Conservation (phyloP, 2,329 filamentous ascomycete species). For the Fusarium ambrosium region DNA sequence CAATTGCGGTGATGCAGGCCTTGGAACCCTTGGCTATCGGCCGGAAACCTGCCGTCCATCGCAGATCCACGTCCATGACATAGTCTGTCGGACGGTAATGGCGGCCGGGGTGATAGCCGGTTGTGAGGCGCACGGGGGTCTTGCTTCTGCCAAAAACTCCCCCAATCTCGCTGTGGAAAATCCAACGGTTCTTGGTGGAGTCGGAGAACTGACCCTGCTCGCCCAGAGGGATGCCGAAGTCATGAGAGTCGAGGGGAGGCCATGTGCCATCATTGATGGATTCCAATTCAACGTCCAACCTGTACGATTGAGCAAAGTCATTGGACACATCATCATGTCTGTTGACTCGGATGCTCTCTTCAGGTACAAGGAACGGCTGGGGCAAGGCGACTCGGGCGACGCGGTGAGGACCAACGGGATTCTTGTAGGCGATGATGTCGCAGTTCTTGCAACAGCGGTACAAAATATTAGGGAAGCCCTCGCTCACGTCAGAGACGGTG, state of each 20-base stretch:
- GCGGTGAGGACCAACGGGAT: conserved; percentile 59
- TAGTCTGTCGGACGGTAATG: conserved; percentile 56
- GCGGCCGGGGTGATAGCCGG: conserved; percentile 43
- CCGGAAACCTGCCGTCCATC: conserved; percentile 60
- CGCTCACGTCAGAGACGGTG: conserved; percentile 53
- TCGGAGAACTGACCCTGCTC: conserved; percentile 37
- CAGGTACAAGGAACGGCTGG: conserved; percentile 65
- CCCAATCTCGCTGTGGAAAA: conserved; percentile 57
- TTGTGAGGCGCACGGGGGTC: conserved; percentile 50
- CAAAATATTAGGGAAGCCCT: conserved; percentile 58
- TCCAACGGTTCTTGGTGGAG: conserved; percentile 50
- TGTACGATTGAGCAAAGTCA: conserved; percentile 64
- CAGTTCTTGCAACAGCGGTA: conserved; percentile 69
- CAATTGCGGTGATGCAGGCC: conserved; percentile 59
- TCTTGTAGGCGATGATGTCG: conserved; percentile 64
- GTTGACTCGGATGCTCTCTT: conserved; percentile 65
- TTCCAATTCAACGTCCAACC: conserved; percentile 66
- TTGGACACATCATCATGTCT: conserved; percentile 62
- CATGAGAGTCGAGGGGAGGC: conserved; percentile 63
- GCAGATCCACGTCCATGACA: conserved; percentile 63
- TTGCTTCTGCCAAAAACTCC: conserved; percentile 59
- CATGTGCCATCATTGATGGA: conserved; percentile 63
- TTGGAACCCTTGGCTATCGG: conserved; percentile 58
- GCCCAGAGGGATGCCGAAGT: conserved; percentile 47
- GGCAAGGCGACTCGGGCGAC: conserved; percentile 64